Percentiles rank a stretch among this genome's conserved stretches.
These are phyloP conservation scores for Ascochyta lentis DNA, from an alignment of 2,329 filamentous ascomycete genomes.

Conservation along the genomic window DNA sequence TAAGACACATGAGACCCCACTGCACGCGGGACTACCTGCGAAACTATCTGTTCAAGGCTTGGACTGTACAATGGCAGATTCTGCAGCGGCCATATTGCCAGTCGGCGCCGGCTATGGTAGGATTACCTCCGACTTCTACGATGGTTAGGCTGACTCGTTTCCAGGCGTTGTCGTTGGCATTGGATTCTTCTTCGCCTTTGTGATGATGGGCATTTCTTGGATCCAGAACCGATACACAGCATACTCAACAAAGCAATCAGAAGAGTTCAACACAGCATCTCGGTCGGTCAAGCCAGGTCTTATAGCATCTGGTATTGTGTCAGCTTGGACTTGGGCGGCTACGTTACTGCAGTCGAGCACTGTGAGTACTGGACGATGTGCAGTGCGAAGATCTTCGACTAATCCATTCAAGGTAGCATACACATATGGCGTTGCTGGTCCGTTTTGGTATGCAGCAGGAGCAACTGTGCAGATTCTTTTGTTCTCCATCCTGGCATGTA, in stretches of 20 bases:
- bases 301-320: slow-evolving; percentile 57
- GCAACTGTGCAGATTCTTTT: slow-evolving; percentile 55
- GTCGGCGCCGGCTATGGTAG: slow-evolving; percentile 58
- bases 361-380: slow-evolving; percentile 13
- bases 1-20: not conserved
- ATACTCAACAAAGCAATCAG: slow-evolving; percentile 52
- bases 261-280: slow-evolving; percentile 58
- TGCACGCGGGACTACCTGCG: no score
- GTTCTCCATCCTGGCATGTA: slow-evolving; percentile 54
- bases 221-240: slow-evolving; percentile 46
- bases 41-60: no score
- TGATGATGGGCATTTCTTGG: slow-evolving; percentile 47
- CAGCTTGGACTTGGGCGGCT: slow-evolving; percentile 59
- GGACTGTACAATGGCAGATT: slow-evolving; percentile 3
- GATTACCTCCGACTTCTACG: not conserved
- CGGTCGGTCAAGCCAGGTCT: slow-evolving; percentile 55
- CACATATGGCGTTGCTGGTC: slow-evolving; percentile 39
- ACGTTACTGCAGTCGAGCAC: slow-evolving; percentile 45
- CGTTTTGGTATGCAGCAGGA: slow-evolving; percentile 52
- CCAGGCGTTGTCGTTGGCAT: slow-evolving; percentile 56
- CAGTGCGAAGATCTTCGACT: not conserved
- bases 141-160: not conserved
- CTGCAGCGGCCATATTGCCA: slow-evolving; percentile 11
- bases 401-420: slow-evolving; percentile 26
- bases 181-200: slow-evolving; percentile 49